These are phyloP conservation scores for Meyerozyma elateridarum DNA, from an alignment of 1,139 yeast species.

Conservation along the genomic window DNA sequence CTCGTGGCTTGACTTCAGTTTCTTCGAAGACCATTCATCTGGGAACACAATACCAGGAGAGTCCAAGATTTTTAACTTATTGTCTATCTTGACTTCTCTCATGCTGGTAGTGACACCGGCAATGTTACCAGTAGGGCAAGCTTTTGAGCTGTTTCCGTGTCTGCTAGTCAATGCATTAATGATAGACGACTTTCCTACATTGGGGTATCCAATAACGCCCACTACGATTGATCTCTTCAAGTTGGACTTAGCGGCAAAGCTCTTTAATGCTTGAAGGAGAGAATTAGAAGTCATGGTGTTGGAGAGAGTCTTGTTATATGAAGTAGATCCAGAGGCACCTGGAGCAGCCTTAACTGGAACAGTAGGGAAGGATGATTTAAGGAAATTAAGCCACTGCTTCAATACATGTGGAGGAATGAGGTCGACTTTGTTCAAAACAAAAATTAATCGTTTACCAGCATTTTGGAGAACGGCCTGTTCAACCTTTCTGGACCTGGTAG, in stretches of 20 bases:
- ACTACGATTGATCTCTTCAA: slow-evolving; percentile 89
- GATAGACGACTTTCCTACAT: slow-evolving; percentile 88
- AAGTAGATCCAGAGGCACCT: slow-evolving; percentile 51
- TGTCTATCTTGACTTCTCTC: slow-evolving; percentile 89
- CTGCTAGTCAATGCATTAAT: slow-evolving; percentile 85
- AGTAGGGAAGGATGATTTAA: slow-evolving; percentile 84
- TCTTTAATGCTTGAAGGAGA: slow-evolving; percentile 75
- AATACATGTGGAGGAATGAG: slow-evolving; percentile 81
- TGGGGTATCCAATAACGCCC: slow-evolving; percentile 96
- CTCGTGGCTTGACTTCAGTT: slow-evolving; percentile 61
- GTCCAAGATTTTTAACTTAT: slow-evolving; percentile 81
- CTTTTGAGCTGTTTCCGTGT: slow-evolving; percentile 62
- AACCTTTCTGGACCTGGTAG: slow-evolving; percentile 86
- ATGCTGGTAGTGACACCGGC: slow-evolving; percentile 95
- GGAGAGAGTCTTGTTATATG: slow-evolving; percentile 76
- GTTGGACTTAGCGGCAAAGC: slow-evolving; percentile 78
- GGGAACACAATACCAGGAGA: slow-evolving; percentile 99
- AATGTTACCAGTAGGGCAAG: slow-evolving; percentile 96
- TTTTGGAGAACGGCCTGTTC: slow-evolving; percentile 84
- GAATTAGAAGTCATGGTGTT: slow-evolving; percentile 68
- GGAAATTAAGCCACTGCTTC: slow-evolving; percentile 77
- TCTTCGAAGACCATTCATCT: slow-evolving; percentile 46
- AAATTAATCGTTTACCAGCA: slow-evolving; percentile 74
- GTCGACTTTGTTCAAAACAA: slow-evolving; percentile 87
- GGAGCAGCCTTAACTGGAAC: slow-evolving; percentile 74